Conservation (phyloP, 495 filamentous ascomycete genomes). For the Tuber magnatum region DNA sequence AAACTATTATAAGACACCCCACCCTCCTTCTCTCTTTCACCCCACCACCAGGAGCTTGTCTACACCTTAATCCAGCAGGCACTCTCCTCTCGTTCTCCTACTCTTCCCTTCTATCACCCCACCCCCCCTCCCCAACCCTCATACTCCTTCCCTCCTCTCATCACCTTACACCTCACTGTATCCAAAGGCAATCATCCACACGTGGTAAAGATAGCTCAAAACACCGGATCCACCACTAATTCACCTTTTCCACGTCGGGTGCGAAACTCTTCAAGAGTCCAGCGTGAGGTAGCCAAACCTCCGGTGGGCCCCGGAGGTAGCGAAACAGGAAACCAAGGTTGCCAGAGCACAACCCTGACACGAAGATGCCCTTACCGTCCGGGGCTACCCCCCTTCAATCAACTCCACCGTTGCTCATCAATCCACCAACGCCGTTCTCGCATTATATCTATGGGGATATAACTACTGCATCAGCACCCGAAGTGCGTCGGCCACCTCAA, state of each 20-base stretch:
- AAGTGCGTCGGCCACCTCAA: background rate
- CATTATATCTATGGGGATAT: background rate
- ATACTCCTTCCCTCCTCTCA: background rate
- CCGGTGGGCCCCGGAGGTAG: background rate
- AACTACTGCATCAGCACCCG: background rate
- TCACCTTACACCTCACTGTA: background rate
- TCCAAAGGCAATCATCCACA: background rate
- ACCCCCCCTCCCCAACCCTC: background rate
- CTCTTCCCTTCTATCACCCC: background rate
- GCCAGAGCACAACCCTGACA: background rate
- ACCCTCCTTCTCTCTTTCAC: background rate
- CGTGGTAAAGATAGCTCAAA: background rate
- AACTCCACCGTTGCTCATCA: background rate
- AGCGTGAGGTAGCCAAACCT: background rate
- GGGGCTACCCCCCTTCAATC: background rate
- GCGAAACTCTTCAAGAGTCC: background rate
- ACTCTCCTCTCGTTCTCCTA: background rate
- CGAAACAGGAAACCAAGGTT: background rate
- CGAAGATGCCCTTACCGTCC: background rate
- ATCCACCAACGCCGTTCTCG: background rate
- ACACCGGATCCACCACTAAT: background rate
- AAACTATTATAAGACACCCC: background rate
- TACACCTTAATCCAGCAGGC: background rate
- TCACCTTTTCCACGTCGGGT: background rate
- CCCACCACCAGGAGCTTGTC: background rate